Evolutionary conservation across 2,329 filamentous ascomycete genomes (phyloP).

Genomic region (Fusarium humuli): DNA sequence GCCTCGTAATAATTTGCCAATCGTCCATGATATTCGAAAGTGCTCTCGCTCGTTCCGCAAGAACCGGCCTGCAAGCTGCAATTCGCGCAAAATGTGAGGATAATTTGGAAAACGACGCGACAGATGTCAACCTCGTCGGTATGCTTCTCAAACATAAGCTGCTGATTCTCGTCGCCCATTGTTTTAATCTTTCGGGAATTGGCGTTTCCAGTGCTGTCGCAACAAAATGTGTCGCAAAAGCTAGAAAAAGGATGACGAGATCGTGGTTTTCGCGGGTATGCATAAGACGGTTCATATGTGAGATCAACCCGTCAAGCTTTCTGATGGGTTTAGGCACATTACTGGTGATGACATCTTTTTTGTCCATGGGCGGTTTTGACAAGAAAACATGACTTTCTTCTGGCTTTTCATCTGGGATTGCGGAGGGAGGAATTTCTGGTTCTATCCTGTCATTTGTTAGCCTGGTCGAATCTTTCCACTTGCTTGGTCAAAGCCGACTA

Average conservation of each 20-base stretch:
- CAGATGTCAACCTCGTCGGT: neutral
- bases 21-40: constrained; percentile 32
- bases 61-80: neutral
- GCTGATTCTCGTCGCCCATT: fast-evolving
- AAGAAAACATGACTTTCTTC: neutral
- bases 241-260: constrained; percentile 25
- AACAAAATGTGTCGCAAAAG: constrained; percentile 26
- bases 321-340: neutral
- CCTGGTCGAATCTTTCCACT: neutral
- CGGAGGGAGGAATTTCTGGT: neutral
- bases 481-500: neutral
- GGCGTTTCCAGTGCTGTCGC: constrained; percentile 23
- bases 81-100: neutral
- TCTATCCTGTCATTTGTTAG: neutral
- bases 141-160: fast-evolving
- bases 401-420: neutral
- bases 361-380: neutral
- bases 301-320: constrained; percentile 29
- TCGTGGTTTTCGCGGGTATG: constrained; percentile 35
- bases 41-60: constrained; percentile 16
- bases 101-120: neutral
- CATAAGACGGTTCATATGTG: constrained; percentile 21
- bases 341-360: fast-evolving
- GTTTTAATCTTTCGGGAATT: neutral
- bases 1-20: constrained; percentile 32